Percentiles rank a stretch among this genome's conserved stretches.
Conservation (phyloP, 495 filamentous ascomycete genomes). For the Podospora anserina region DNA sequence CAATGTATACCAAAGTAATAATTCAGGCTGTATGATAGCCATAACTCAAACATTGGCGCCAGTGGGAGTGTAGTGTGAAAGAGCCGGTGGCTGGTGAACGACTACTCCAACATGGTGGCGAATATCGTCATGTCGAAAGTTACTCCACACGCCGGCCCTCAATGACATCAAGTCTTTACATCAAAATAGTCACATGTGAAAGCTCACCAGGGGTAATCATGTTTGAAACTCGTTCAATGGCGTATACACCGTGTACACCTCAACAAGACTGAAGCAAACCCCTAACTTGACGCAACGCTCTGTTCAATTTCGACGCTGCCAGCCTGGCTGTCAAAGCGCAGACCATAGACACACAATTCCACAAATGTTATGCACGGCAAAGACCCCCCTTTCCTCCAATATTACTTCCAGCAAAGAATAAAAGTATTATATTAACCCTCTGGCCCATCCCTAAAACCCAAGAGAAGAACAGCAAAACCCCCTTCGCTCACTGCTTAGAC, state of each 20-base stretch:
- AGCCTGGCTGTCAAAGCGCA: neutral
- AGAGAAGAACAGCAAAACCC: neutral
- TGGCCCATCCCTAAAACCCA: neutral
- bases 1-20: neutral
- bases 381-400: neutral
- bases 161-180: neutral
- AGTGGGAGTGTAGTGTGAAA: neutral
- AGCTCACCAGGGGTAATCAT: neutral
- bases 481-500: neutral
- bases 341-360: neutral
- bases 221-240: too few species aligned
- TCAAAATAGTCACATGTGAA: neutral
- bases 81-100: neutral
- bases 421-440: neutral
- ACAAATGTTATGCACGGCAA: neutral
- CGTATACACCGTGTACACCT: neutral
- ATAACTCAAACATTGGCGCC: neutral
- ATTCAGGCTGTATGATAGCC: neutral
- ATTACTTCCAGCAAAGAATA: neutral
- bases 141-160: neutral
- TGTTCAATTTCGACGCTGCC: neutral
- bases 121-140: neutral
- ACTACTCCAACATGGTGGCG: neutral
- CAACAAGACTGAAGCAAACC: neutral
- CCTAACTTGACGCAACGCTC: neutral